Percentiles rank a stretch among this genome's conserved stretches.
Evolutionary conservation across 1,139 yeast genomes (phyloP).

Genomic region (Geotrichum reessii): DNA sequence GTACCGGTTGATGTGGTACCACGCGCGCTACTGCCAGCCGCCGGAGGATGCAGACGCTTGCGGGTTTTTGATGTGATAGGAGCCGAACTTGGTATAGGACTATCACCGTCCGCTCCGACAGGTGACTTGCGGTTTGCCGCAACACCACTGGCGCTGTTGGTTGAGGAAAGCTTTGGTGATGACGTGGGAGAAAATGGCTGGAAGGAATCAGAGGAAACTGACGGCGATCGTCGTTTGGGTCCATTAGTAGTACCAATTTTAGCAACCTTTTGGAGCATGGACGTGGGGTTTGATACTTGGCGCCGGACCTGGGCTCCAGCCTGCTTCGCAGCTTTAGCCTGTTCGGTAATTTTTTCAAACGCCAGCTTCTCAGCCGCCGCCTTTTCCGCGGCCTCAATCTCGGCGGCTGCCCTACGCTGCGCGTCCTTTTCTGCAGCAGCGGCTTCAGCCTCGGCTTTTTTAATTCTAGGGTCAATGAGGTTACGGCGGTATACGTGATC

Average conservation of each 20-base stretch:
- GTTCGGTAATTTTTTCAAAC: neutral
- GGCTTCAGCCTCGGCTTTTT: conserved; percentile 21
- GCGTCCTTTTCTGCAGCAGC: conserved; percentile 6
- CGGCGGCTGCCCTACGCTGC: conserved; percentile 7
- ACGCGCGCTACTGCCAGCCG: neutral
- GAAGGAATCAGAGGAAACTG: conserved; percentile 1
- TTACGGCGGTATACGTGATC: conserved; percentile 33
- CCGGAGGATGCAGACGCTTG: neutral
- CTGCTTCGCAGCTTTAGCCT: neutral
- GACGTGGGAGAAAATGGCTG: neutral
- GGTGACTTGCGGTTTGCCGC: neutral
- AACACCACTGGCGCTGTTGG: neutral
- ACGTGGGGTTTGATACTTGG: neutral
- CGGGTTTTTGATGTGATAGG: neutral
- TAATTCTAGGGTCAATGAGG: conserved; percentile 32
- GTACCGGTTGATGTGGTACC: neutral
- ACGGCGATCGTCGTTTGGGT: conserved; percentile 4
- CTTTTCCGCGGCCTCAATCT: conserved; percentile 16
- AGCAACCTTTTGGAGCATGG: conserved; percentile 9
- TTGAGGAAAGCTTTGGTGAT: neutral
- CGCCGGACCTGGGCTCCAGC: neutral
- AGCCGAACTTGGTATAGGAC: neutral
- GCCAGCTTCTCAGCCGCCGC: conserved; percentile 11
- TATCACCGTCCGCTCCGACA: neutral
- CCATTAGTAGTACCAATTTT: conserved; percentile 3